These are phyloP conservation scores for Maudiozyma turicensis DNA, from an alignment of 805 yeast genomes.

Conservation along the genomic window DNA sequence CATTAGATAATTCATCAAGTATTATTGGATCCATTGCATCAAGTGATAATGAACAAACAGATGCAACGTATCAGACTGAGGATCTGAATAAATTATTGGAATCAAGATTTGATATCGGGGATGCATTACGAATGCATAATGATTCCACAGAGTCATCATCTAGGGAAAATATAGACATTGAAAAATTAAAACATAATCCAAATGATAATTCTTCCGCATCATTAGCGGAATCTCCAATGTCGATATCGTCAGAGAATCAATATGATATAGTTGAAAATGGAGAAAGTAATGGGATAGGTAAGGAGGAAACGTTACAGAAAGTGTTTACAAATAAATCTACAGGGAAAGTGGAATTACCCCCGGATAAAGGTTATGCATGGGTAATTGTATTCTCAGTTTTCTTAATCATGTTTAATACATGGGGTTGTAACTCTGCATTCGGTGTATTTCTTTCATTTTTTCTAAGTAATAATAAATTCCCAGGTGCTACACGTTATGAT, in stretches of 20 bases:
- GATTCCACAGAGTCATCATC: background rate
- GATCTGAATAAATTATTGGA: slow-evolving; percentile 15
- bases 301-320: slow-evolving; percentile 14
- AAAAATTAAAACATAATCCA: background rate
- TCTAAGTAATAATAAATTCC: slow-evolving; percentile 39
- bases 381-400: slow-evolving; percentile 44
- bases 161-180: background rate
- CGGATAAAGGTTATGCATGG: slow-evolving; percentile 69
- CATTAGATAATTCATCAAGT: background rate
- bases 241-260: background rate
- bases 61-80: background rate
- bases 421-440: slow-evolving; percentile 66
- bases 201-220: background rate
- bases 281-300: background rate
- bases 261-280: background rate
- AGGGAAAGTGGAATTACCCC: slow-evolving; percentile 32
- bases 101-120: slow-evolving; percentile 23
- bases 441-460: slow-evolving; percentile 55
- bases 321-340: slow-evolving; percentile 31
- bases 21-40: background rate
- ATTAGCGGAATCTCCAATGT: background rate
- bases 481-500: slow-evolving; percentile 47
- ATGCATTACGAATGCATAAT: slow-evolving; percentile 19
- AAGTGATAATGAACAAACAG: slow-evolving; percentile 8
- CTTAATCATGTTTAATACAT: slow-evolving; percentile 46